phyloP scores from a whole-genome alignment of 345 rosid genomes.

The Physaria fendleri region DNA sequence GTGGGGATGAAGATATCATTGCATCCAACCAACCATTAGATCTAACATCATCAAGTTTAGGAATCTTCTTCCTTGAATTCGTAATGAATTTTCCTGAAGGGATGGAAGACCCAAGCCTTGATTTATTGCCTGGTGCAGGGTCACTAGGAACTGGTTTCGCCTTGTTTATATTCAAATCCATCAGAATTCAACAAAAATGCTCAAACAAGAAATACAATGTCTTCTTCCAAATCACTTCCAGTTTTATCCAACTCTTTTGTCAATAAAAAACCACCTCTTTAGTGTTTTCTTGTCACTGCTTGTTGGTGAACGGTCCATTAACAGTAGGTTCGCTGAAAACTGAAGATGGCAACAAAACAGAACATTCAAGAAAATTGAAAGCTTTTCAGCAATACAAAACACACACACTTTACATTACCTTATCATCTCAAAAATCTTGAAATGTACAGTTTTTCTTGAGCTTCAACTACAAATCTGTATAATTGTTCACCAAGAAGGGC shows the following conservation, averaged over 20 bases:
- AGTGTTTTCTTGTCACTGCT: constrained; percentile 78
- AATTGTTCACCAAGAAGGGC: background rate
- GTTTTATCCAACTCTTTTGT: constrained; percentile 64
- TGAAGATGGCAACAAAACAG: constrained; percentile 18
- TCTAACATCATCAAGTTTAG: constrained; percentile 71
- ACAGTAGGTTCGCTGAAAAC: constrained; percentile 44
- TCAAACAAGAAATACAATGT: constrained; percentile 12
- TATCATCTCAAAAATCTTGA: constrained; percentile 55
- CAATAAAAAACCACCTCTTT: constrained; percentile 93
- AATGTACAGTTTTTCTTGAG: constrained; percentile 26
- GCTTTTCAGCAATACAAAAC: background rate
- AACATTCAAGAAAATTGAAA: background rate
- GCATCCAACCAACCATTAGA: constrained; percentile 92
- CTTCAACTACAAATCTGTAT: constrained; percentile 10
- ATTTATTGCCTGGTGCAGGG: constrained; percentile 54
- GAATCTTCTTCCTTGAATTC: constrained; percentile 51
- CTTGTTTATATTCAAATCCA: constrained; percentile 71
- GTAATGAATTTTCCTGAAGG: constrained; percentile 42
- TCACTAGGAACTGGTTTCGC: constrained; percentile 70
- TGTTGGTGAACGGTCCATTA: constrained; percentile 70
- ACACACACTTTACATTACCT: constrained; percentile 32
- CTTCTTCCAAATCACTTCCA: background rate
- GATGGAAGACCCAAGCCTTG: constrained; percentile 58
- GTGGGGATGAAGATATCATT: constrained; percentile 94
- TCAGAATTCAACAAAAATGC: constrained; percentile 27